Conservation (phyloP, 1,284 basidiomycete genomes). For the Fistulinella staudtii region DNA sequence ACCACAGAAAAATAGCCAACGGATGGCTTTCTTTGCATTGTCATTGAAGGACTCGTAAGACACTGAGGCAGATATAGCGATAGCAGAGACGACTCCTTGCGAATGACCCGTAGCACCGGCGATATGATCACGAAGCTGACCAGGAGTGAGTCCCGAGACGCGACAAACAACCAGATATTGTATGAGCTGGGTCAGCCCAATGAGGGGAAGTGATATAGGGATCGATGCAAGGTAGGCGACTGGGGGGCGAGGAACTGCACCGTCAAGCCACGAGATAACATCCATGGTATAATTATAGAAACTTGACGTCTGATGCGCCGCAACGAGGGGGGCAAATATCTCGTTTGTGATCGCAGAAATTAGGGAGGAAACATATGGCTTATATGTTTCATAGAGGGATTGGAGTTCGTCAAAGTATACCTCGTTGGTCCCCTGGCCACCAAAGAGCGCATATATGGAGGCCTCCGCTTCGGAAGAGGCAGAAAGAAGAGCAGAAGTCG, state of each 20-base stretch:
- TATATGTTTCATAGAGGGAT: conserved; percentile 87
- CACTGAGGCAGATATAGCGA: conserved; percentile 80
- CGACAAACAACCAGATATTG: conserved; percentile 87
- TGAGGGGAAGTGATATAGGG: conserved; percentile 93
- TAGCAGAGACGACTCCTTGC: conserved; percentile 92
- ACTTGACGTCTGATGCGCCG: conserved; percentile 53
- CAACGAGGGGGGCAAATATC: conserved; percentile 74
- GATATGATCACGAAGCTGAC: conserved; percentile 73
- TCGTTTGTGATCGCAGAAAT: conserved; percentile 62
- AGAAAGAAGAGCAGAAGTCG: conserved; percentile 71
- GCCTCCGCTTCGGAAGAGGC: conserved; percentile 70
- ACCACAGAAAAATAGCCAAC: conserved; percentile 92
- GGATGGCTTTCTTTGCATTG: conserved; percentile 82
- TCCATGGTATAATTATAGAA: conserved; percentile 85
- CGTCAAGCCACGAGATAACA: conserved; percentile 81
- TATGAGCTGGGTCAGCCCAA: conserved; percentile 92
- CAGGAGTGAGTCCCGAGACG: conserved; percentile 72
- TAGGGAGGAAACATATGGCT: conserved; percentile 76
- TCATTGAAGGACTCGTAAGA: conserved; percentile 69
- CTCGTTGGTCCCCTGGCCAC: conserved; percentile 98
- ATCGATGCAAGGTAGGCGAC: conserved; percentile 90
- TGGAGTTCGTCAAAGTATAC: conserved; percentile 97
- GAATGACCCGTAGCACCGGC: conserved; percentile 94
- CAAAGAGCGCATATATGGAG: conserved; percentile 90
- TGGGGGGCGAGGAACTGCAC: conserved; percentile 67